A percentile compares a stretch with the other conserved stretches of the same genome.
Conservation (phyloP, 306 rosid species). For the Acacia confusa region DNA sequence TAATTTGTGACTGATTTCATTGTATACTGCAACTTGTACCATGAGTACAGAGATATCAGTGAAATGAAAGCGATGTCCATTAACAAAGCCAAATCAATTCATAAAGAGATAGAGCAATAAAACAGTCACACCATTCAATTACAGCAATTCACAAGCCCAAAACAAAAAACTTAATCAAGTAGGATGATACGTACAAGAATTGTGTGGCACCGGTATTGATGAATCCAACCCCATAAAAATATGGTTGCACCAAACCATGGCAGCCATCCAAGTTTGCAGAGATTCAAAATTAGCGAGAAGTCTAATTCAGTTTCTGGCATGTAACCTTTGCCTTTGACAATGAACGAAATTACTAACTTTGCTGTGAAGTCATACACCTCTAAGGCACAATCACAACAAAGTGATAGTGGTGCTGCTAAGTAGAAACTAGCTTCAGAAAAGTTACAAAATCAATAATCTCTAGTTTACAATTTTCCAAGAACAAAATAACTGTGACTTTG, state of each 20-base stretch:
- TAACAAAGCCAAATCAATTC: constrained; percentile 3
- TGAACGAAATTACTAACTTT: constrained; percentile 52
- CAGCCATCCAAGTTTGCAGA: constrained; percentile 69
- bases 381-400: constrained; percentile 64
- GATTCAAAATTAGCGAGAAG: constrained; percentile 47
- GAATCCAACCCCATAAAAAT: constrained; percentile 87
- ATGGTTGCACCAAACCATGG: constrained; percentile 74
- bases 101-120: constrained; percentile 17
- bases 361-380: constrained; percentile 55
- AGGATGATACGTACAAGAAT: constrained; percentile 68
- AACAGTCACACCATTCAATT: constrained; percentile 4
- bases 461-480: constrained; percentile 19
- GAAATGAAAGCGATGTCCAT: background rate
- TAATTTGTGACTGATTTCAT: background rate
- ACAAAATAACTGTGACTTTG: constrained; percentile 19
- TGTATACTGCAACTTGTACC: constrained; percentile 1
- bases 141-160: constrained; percentile 8
- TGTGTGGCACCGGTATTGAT: constrained; percentile 70
- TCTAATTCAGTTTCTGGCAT: constrained; percentile 57
- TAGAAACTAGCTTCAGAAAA: constrained; percentile 73
- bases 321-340: constrained; percentile 70
- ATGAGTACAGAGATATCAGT: background rate
- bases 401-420: constrained; percentile 79
- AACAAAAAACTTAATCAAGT: constrained; percentile 35
- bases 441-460: constrained; percentile 39